Conservation (phyloP, 2,329 filamentous ascomycete genomes). For the Hymenoscyphus salicellus region DNA sequence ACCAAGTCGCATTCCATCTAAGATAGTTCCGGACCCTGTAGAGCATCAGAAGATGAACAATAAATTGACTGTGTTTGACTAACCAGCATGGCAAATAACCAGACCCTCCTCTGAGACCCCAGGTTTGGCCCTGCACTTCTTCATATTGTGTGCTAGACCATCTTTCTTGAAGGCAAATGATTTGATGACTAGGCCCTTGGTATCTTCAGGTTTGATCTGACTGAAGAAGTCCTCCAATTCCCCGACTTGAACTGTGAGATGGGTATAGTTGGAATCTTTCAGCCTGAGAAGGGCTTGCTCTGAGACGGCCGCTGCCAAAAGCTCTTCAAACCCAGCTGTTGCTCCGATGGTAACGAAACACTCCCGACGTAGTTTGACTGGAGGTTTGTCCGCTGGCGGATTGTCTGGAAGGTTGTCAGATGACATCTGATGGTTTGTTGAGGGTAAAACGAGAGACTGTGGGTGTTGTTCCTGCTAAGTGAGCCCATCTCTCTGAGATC, state of each 20-base stretch:
- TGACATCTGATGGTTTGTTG: not conserved
- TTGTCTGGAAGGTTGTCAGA: not conserved
- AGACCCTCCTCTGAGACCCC: conserved; percentile 59
- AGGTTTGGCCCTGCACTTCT: conserved; percentile 48
- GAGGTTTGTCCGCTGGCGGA: not conserved
- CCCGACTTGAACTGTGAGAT: conserved; percentile 79
- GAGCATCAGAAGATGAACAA: conserved; percentile 4
- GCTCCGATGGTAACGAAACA: conserved; percentile 92
- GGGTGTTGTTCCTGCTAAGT: not conserved
- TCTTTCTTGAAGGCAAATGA: conserved; percentile 65
- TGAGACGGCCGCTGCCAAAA: conserved; percentile 65
- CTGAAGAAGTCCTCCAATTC: conserved; percentile 58
- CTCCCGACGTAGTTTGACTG: conserved; percentile 18
- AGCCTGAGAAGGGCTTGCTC: conserved; percentile 63
- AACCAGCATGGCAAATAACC: conserved; percentile 87
- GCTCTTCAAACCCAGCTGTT: conserved; percentile 74
- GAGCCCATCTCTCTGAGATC: not conserved
- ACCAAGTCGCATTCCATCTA: conserved; percentile 73
- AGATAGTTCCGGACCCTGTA: conserved; percentile 81
- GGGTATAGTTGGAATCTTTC: conserved; percentile 58
- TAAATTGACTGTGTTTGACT: conserved; percentile 23
- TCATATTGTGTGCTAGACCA: conserved; percentile 49
- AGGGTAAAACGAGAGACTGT: not conserved
- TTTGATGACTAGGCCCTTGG: conserved; percentile 48
- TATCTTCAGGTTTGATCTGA: conserved; percentile 25